Evolutionary conservation across 352 stramenopile genomes (phyloP), one percentile per base, ranked within the genome.

Genomic region (Phytopythium boreale): DNA sequence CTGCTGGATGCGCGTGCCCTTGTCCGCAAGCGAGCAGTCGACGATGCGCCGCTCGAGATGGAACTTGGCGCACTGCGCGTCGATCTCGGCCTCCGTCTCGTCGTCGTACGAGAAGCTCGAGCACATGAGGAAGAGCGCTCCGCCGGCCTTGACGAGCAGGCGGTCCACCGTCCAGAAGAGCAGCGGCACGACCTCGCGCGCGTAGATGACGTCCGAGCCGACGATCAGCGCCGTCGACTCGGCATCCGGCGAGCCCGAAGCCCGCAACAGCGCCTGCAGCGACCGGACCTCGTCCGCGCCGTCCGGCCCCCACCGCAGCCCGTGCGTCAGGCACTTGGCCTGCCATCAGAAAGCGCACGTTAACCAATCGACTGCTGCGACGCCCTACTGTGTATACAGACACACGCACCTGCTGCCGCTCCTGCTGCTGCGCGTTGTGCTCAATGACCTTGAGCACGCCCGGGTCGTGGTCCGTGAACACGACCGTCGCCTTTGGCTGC

Each of bases 391-490:
- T 9, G 4, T 3, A 44, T 4, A 3, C 11, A 17, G 19, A 10
- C 19, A 27, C 3, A 36, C 52, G 31, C 52, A 59, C 52, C 52
- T 59, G 52, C 52, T 49, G n/a, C 17, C 75, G 71, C 52, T 85
- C 73, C 57, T 88, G 84, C 64, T 88, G 76, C 17, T 70, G 72
- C 26, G 71, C 74, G 57, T 93, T 93, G 74, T 91, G 76, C 59
- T 88, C 78, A 44, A 93, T 88, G 46, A 84, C 86, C 72, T 90
- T 90, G 57, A 93, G 78, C 34, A 93, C 84, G n/a, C 84, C 84
- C 2, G 84, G 84, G 60, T 93, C 82, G 57, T 93, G 84, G 70
- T 93, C 84, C 19, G 84, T 93, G 63, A 93, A 91, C 57, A 91
- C 83, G 56, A 93, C 78, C 7, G 70, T 83, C 29, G 80, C 80